A percentile compares a stretch with the other conserved stretches of the same genome.
Conservation (phyloP, 192 early-diverging fungal species). For the Tieghemiomyces parasiticus region DNA sequence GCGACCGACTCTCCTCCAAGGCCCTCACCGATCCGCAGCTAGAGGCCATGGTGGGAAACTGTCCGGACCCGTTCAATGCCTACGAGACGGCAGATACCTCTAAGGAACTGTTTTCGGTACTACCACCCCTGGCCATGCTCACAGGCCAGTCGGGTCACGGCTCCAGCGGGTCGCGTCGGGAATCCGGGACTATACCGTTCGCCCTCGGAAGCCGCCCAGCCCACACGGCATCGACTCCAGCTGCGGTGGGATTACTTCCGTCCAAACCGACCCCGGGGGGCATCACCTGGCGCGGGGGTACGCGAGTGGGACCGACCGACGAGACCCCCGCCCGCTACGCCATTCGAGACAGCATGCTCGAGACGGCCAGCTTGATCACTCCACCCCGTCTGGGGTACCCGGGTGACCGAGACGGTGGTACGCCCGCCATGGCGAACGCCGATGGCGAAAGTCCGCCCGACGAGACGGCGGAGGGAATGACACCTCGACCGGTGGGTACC, state of each 20-base stretch:
- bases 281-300: background rate
- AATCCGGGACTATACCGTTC: background rate
- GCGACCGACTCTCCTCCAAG: conserved; percentile 8
- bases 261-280: background rate
- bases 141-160: too few species aligned
- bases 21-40: conserved; percentile 7
- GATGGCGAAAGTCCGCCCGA: too few species aligned
- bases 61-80: conserved; percentile 7
- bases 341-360: background rate
- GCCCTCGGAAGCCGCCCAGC: background rate
- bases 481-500: background rate
- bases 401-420: too few species aligned
- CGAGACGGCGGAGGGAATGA: background rate
- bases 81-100: conserved; percentile 5
- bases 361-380: too few species aligned
- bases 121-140: conserved; percentile 7
- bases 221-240: background rate
- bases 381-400: too few species aligned
- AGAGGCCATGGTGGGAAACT: background rate
- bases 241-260: background rate
- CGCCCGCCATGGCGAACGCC: too few species aligned
- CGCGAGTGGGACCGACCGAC: background rate
- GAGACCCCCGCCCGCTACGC: background rate
- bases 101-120: conserved; percentile 1
- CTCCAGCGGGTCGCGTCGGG: background rate